A percentile compares a stretch with the other conserved stretches of the same genome.
Conservation (phyloP, 139 green algal genomes). For the Gonium pectorale region DNA sequence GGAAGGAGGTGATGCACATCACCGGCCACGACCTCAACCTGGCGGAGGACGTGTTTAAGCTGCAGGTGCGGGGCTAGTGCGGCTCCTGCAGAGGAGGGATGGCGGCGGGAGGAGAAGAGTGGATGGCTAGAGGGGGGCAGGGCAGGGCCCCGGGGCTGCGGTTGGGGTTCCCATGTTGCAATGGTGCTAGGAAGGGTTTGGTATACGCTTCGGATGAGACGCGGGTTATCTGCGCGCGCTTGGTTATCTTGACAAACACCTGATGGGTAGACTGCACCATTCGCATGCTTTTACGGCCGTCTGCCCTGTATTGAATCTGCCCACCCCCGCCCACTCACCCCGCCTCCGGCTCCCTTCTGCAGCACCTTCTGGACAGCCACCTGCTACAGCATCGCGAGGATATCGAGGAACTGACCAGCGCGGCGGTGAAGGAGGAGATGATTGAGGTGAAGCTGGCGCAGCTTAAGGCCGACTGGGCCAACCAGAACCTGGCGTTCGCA, state of each 20-base stretch:
- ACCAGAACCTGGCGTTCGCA: constrained; percentile 89
- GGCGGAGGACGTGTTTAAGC: constrained; percentile 91
- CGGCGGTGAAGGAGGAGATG: constrained; percentile 92
- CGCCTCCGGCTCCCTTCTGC: neutral
- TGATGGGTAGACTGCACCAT: too few relatives aligned
- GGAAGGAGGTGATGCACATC: constrained; percentile 85
- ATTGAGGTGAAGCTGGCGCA: constrained; percentile 87
- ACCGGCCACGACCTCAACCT: constrained; percentile 84
- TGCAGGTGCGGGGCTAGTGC: constrained; percentile 70
- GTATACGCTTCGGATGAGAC: too few relatives aligned
- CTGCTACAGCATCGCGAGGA: constrained; percentile 84
- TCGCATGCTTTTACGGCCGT: too few relatives aligned
- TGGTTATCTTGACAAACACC: too few relatives aligned
- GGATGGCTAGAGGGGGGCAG: neutral
- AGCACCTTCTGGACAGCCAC: constrained; percentile 89
- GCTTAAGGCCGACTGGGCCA: constrained; percentile 73
- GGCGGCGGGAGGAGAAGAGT: neutral
- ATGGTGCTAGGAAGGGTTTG: too few relatives aligned
- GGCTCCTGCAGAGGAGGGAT: too few relatives aligned
- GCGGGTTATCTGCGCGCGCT: too few relatives aligned
- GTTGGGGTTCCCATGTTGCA: neutral
- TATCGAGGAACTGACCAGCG: constrained; percentile 87
- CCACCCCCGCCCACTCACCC: too few relatives aligned
- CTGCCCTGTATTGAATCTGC: too few relatives aligned
- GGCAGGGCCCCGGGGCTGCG: neutral